These are phyloP conservation scores for Plasmodium blacklocki DNA, from an alignment of 169 alveolate species.

Conservation along the genomic window DNA sequence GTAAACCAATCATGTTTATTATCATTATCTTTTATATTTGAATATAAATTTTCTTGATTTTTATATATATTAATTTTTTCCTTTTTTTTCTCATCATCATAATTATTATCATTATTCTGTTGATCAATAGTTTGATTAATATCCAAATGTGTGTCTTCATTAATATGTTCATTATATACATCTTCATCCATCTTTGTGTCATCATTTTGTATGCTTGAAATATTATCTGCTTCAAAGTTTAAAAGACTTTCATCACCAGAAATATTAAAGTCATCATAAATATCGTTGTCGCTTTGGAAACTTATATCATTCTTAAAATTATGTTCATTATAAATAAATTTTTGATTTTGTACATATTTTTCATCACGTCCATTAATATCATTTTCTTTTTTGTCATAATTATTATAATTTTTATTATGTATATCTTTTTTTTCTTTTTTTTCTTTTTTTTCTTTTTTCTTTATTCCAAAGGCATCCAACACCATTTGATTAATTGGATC, in stretches of 20 bases:
- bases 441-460: background rate
- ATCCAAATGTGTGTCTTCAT: background rate
- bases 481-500: slow-evolving; percentile 6
- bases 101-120: background rate
- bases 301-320: no score
- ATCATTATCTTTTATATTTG: background rate
- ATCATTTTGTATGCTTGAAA: slow-evolving; percentile 13
- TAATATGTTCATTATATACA: background rate
- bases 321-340: no score
- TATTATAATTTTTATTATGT: no score
- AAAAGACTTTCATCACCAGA: slow-evolving; percentile 11
- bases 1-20: slow-evolving; percentile 87
- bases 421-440: no score
- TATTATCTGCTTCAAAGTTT: slow-evolving; percentile 14
- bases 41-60: background rate
- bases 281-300: no score
- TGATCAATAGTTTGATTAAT: background rate
- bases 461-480: slow-evolving; percentile 31
- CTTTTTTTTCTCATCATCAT: background rate
- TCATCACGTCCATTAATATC: no score
- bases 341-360: no score
- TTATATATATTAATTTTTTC: background rate
- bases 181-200: background rate
- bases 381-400: no score
- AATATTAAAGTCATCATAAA: background rate